A percentile compares a stretch with the other conserved stretches of the same genome.
Evolutionary conservation across 2,329 filamentous ascomycete genomes (phyloP).

Genomic region (Cytospora leucostoma): DNA sequence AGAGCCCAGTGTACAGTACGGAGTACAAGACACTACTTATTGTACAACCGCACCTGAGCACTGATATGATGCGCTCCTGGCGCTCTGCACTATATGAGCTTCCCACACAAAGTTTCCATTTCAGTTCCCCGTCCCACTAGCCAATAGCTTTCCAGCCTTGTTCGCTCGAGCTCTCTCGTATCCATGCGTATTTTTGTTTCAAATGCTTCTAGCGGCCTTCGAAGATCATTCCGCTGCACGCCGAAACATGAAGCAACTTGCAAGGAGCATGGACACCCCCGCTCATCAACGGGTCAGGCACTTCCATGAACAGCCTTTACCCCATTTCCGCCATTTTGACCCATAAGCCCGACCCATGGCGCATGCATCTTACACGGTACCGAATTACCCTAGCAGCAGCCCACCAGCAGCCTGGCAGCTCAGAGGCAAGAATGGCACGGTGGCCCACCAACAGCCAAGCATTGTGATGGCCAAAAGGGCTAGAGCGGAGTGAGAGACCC

Average conservation of each 20-base stretch:
- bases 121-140: not conserved
- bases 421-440: too few relatives aligned
- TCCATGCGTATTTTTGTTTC: conserved; percentile 21
- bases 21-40: too few relatives aligned
- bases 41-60: too few relatives aligned
- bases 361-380: conserved; percentile 12
- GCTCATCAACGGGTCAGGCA: conserved; percentile 11
- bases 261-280: conserved; percentile 16
- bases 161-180: not conserved
- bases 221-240: conserved; percentile 21
- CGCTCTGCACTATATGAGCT: too few relatives aligned
- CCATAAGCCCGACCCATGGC: conserved; percentile 9
- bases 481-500: not conserved
- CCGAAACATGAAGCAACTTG: conserved; percentile 18
- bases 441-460: too few relatives aligned
- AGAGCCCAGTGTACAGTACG: too few relatives aligned
- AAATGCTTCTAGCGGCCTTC: conserved; percentile 28
- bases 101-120: too few relatives aligned
- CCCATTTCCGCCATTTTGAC: not conserved
- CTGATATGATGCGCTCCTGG: too few relatives aligned
- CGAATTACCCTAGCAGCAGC: not conserved
- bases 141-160: not conserved
- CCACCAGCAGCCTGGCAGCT: not conserved
- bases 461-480: not conserved
- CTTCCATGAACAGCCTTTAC: not conserved